These are phyloP conservation scores for Guillardia theta DNA, from an alignment of 78 protist species.

Conservation along the genomic window DNA sequence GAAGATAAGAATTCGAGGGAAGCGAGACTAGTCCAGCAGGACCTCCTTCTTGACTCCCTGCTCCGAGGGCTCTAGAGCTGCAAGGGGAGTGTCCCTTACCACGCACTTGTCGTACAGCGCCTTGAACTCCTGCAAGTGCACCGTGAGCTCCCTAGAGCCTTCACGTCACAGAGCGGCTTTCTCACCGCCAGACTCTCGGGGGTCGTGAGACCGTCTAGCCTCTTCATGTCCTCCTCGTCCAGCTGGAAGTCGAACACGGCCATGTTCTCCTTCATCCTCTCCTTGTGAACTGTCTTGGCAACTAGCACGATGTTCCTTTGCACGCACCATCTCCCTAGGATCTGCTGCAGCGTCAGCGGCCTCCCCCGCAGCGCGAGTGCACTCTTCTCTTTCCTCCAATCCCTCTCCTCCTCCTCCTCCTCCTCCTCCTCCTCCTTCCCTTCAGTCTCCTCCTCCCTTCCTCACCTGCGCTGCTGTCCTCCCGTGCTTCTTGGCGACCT, in stretches of 20 bases:
- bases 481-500: not conserved
- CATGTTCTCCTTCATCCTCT: conserved; percentile 10
- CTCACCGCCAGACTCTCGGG: not conserved
- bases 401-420: no score
- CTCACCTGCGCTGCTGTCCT: not conserved
- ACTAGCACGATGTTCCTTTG: not conserved
- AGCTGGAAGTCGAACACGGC: not conserved
- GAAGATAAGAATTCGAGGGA: no score
- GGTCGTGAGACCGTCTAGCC: not conserved
- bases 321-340: conserved; percentile 4
- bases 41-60: no score
- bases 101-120: not conserved
- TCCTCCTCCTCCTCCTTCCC: no score
- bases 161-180: no score
- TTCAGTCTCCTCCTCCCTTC: no score
- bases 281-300: not conserved
- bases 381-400: no score
- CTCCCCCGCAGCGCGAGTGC: no score
- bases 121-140: not conserved
- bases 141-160: no score
- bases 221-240: not conserved
- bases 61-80: no score
- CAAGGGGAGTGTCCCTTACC: conserved; percentile 22
- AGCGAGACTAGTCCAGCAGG: no score
- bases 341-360: no score